These are phyloP conservation scores for Cicer judaicum DNA, from an alignment of 306 rosid genomes.

Conservation along the genomic window DNA sequence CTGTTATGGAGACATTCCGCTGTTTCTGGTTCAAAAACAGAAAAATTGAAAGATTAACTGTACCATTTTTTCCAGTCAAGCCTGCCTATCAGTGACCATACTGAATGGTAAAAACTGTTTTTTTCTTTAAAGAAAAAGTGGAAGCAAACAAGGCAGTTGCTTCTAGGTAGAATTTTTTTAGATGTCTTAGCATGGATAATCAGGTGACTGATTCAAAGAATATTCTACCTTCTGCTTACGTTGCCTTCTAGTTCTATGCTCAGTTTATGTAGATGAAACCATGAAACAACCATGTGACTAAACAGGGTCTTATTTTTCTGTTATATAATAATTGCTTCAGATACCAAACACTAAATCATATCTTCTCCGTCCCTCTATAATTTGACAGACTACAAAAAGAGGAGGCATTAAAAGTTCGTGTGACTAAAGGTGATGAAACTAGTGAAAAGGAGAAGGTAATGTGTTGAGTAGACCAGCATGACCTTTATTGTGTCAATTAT, in stretches of 20 bases:
- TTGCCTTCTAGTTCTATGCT: slow-evolving; percentile 17
- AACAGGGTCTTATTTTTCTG: slow-evolving; percentile 11
- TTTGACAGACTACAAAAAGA: slow-evolving; percentile 77
- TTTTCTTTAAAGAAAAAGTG: not conserved
- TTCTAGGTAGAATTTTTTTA: not conserved
- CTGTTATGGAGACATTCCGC: not conserved
- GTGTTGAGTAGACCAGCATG: slow-evolving; percentile 24
- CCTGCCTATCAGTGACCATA: slow-evolving; percentile 17
- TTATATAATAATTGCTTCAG: slow-evolving; percentile 35
- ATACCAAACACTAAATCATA: slow-evolving; percentile 18
- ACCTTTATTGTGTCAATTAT: slow-evolving; percentile 31
- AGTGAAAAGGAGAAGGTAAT: slow-evolving; percentile 92
- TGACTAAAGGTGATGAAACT: slow-evolving; percentile 70
- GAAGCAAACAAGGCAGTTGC: slow-evolving; percentile 11
- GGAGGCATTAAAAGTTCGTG: slow-evolving; percentile 93
- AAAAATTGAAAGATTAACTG: slow-evolving; percentile 19
- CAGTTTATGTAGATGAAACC: slow-evolving; percentile 27
- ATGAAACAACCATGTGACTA: not conserved
- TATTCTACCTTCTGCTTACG: slow-evolving; percentile 24
- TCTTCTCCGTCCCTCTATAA: slow-evolving; percentile 12
- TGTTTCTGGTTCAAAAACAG: slow-evolving; percentile 35
- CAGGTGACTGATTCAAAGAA: not conserved
- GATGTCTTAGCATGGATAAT: not conserved
- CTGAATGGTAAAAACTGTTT: not conserved
- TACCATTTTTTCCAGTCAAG: slow-evolving; percentile 7